Base-by-base conservation (phyloP, 805 yeast species). In the Cyberlindnera galapagoensis region DNA sequence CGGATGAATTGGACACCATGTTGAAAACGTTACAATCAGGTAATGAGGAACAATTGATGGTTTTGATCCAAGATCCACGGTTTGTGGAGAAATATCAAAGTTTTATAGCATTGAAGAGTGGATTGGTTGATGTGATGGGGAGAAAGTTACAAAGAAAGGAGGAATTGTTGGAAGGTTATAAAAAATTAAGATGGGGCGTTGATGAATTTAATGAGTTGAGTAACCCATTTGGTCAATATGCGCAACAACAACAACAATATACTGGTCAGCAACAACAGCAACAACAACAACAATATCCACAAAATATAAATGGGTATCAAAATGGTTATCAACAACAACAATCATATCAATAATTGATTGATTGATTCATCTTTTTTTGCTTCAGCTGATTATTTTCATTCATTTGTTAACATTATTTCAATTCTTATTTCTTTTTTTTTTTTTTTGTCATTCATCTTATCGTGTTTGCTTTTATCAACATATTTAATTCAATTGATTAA, bases 71-170 rank as follows among this genome's bases (percentile, higher is more conserved):
- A 28, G 60, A 76, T 42, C 83, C 77, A 30, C 87, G 84, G 34
- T 67, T 90, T 16, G 87, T 86, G 39, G 63, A 65, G 21, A 60
- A 85, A 38, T 83, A 88, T 53, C 84, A 86, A 32, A 69, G 76
- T 10, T 66, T 87, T 1, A 70, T 81, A 12, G 75, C 87, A 5
- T 61, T 85, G 30, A 75, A 94, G 42, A 85, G 87, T 0, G 71
- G 76, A 39, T 64, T 92, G 39, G 84, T 84, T 11, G 74, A 74
- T 47, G 60, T 78, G 46, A 74, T 92, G 40, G 95, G 85, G 36
- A 75, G 83, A 54, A 82, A 85, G 55, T 70, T 85, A 22, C 69
- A 73, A 27, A 73, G 85, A 48, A 76, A 81, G 51, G 83, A 87
- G 45, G 97, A 90, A 41, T 62, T 90, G 38, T 62, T 76, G 39